A percentile compares a stretch with the other conserved stretches of the same genome.
Conservation (phyloP, 495 filamentous ascomycete species). For the Venustampulla echinocandica region DNA sequence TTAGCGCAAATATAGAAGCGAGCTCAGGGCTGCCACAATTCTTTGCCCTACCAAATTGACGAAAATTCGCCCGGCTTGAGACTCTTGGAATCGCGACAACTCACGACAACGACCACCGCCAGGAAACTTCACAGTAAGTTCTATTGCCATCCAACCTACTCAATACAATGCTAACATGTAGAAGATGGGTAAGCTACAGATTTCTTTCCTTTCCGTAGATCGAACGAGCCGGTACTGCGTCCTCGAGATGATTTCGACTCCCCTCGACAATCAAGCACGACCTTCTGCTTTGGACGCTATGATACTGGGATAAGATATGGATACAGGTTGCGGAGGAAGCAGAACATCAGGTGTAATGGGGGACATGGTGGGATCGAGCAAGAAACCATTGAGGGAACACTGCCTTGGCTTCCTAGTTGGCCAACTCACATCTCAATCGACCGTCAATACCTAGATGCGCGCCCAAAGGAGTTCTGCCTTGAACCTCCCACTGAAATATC, state of each 20-base stretch:
- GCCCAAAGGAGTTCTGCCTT: too few species aligned
- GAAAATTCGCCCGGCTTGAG: constrained; percentile 28
- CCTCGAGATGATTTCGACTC: too few species aligned
- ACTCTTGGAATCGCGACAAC: constrained; percentile 32
- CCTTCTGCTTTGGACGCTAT: too few species aligned
- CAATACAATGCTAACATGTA: constrained; percentile 25
- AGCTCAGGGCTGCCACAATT: constrained; percentile 36
- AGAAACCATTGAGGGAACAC: too few species aligned
- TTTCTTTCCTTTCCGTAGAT: constrained; percentile 13
- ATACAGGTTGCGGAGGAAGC: too few species aligned
- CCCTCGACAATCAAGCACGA: too few species aligned
- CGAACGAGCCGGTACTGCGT: not conserved
- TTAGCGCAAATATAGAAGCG: constrained; percentile 22
- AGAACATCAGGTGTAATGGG: too few species aligned
- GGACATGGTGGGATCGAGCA: too few species aligned
- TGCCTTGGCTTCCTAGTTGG: too few species aligned
- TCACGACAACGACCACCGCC: constrained; percentile 46
- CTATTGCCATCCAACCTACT: constrained; percentile 9
- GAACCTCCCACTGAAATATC: constrained; percentile 1
- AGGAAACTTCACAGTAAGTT: constrained; percentile 40
- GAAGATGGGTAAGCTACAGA: constrained; percentile 42
- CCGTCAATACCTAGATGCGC: too few species aligned
- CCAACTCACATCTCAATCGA: too few species aligned
- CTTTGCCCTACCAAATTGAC: constrained; percentile 32
- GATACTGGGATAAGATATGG: too few species aligned